phyloP scores from a whole-genome alignment of 345 rosid species.

The Microthlaspi erraticum region DNA sequence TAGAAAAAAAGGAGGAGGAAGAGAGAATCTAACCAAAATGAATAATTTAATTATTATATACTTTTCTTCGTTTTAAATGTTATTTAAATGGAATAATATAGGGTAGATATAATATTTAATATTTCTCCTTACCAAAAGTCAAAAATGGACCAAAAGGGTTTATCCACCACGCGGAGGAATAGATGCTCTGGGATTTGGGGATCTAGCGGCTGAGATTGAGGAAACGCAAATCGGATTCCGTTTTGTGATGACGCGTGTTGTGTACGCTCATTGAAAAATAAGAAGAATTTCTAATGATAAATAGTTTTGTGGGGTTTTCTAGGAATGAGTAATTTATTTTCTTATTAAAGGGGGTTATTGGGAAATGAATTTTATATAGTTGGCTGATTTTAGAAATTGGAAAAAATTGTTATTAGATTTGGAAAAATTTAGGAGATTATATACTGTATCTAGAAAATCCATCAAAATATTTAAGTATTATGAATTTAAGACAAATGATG shows the following conservation, averaged over 20 bases:
- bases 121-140: not conserved
- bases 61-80: not conserved
- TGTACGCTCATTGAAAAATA: not conserved
- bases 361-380: no score
- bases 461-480: no score
- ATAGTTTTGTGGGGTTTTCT: not conserved
- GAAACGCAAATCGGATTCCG: not conserved
- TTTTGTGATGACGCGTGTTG: constrained; percentile 16
- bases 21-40: constrained; percentile 27
- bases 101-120: not conserved
- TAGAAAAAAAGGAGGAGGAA: not conserved
- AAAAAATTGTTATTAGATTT: no score
- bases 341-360: not conserved
- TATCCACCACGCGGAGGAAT: constrained; percentile 39
- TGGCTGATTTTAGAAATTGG: no score
- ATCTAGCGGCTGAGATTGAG: constrained; percentile 23
- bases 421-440: no score
- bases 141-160: constrained; percentile 7
- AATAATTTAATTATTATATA: not conserved
- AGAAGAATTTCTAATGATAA: not conserved
- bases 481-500: no score
- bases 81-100: not conserved
- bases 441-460: no score
- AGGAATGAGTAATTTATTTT: not conserved
- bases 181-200: not conserved